Percentiles rank a stretch among this genome's conserved stretches.
Conservation (phyloP, 2,329 filamentous ascomycete species). For the Fusarium metavorans region DNA sequence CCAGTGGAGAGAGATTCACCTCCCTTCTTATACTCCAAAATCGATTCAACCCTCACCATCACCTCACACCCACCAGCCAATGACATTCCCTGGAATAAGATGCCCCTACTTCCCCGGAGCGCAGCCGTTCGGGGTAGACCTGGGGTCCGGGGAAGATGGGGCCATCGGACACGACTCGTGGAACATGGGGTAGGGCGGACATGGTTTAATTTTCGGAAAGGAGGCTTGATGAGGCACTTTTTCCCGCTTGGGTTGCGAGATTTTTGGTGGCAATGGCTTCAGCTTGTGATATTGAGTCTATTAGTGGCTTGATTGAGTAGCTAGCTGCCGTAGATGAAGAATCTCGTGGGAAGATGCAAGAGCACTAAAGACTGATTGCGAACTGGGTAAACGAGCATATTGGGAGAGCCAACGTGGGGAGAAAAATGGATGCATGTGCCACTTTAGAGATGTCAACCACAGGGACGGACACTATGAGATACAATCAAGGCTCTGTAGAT, state of each 20-base stretch:
- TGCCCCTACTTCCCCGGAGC: background rate
- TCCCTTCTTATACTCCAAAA: conserved; percentile 2
- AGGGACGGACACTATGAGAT: background rate
- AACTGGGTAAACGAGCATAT: background rate
- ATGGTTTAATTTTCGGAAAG: background rate
- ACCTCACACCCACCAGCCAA: background rate
- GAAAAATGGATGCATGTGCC: background rate
- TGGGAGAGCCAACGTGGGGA: background rate
- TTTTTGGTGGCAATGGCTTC: background rate
- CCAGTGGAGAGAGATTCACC: background rate
- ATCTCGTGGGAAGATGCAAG: background rate
- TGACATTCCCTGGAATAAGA: background rate
- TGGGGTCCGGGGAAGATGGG: conserved; percentile 15
- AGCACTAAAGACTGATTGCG: background rate
- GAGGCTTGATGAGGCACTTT: background rate
- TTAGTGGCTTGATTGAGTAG: background rate
- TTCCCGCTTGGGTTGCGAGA: background rate
- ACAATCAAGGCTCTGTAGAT: background rate
- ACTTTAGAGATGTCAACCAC: background rate
- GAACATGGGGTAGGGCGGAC: background rate
- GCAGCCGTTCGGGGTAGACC: background rate
- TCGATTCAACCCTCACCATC: background rate
- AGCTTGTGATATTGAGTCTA: background rate
- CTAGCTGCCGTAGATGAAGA: background rate
- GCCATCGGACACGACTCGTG: background rate